Conservation (phyloP, 164 flowering plant species). For the Brasenia schreberi region DNA sequence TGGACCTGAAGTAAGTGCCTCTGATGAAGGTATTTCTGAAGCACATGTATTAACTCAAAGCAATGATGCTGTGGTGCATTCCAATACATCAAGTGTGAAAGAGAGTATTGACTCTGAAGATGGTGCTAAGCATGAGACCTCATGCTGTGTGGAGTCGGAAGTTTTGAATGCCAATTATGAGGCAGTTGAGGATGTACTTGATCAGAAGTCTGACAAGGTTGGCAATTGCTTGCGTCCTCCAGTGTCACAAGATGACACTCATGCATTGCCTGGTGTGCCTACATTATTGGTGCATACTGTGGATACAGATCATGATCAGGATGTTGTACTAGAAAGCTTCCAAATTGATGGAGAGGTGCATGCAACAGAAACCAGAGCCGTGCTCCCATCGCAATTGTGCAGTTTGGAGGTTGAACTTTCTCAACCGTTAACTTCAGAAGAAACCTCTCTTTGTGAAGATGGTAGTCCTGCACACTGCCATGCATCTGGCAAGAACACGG, state of each 20-base stretch:
- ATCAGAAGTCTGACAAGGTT: neutral
- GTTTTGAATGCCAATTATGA: neutral
- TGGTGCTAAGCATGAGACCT: neutral
- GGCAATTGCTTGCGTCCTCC: neutral
- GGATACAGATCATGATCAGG: neutral
- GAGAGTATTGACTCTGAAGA: neutral
- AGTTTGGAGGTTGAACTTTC: neutral
- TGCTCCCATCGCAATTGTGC: neutral
- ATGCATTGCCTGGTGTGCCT: neutral
- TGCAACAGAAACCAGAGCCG: neutral
- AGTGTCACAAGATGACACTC: neutral
- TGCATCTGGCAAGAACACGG: neutral
- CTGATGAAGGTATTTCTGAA: neutral
- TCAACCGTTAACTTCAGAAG: neutral
- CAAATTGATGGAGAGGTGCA: neutral
- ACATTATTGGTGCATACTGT: neutral
- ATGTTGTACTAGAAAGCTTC: neutral
- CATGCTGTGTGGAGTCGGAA: neutral
- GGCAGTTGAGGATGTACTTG: neutral
- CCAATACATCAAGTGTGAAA: neutral
- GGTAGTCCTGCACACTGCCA: neutral
- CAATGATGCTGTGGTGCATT: neutral
- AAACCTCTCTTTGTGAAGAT: neutral
- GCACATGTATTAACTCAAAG: neutral
- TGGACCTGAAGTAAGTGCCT: neutral